phyloP scores from a whole-genome alignment of 163 green algal genomes.

The Chloroidium sp. region DNA sequence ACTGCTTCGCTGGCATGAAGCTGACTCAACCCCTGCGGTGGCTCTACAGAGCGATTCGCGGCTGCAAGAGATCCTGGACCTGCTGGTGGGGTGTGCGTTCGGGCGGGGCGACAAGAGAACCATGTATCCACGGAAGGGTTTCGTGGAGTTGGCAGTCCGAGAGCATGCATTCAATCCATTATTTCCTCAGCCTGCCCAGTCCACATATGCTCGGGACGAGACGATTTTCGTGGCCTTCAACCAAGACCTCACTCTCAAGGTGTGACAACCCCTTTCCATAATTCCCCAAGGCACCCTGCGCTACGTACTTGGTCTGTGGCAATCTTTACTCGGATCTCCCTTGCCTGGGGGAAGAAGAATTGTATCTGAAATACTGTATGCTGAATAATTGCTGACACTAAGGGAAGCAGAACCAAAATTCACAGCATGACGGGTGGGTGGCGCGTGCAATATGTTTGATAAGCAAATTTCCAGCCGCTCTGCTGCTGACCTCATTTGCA shows the following conservation, averaged over 20 bases:
- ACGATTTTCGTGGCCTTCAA: conserved; percentile 24
- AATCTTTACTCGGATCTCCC: too few relatives aligned
- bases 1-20: not conserved
- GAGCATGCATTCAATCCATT: conserved; percentile 24
- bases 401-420: too few relatives aligned
- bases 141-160: conserved; percentile 11
- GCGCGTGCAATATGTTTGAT: too few relatives aligned
- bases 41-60: conserved; percentile 11
- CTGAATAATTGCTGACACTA: too few relatives aligned
- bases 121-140: not conserved
- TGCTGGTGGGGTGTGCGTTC: conserved; percentile 18
- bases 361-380: too few relatives aligned
- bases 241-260: conserved; percentile 20
- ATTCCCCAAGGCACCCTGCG: too few relatives aligned
- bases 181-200: conserved; percentile 1
- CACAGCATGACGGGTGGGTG: too few relatives aligned
- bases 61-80: conserved; percentile 9
- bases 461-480: too few relatives aligned
- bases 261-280: too few relatives aligned
- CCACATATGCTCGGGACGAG: conserved; percentile 11
- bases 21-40: not conserved
- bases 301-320: too few relatives aligned
- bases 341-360: too few relatives aligned
- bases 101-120: not conserved
- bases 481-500: too few relatives aligned